A percentile compares a stretch with the other conserved stretches of the same genome.
Conservation (phyloP, 148 eudicot genomes). For the Tetragonia tetragonoides region DNA sequence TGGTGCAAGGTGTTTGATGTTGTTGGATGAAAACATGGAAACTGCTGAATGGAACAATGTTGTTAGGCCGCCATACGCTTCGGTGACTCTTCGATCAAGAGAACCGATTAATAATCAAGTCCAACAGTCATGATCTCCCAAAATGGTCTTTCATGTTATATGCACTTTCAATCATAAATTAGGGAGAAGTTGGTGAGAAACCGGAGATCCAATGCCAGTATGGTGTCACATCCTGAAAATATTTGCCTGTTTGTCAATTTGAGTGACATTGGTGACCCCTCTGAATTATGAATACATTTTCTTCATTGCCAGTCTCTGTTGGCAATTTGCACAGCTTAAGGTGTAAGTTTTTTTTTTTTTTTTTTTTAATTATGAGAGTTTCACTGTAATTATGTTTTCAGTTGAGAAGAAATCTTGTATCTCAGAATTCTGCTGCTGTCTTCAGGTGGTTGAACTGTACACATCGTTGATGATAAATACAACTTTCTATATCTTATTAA, state of each 20-base stretch:
- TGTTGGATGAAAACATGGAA: not conserved
- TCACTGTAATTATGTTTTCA: conserved; percentile 9
- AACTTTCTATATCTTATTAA: not conserved
- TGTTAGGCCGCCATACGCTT: not conserved
- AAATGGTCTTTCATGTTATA: not conserved
- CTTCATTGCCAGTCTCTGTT: conserved; percentile 3
- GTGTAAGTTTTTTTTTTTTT: conserved; percentile 19
- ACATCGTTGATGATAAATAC: not conserved
- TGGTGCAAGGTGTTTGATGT: not conserved
- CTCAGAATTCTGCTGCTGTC: conserved; percentile 13
- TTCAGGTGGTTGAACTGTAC: not conserved
- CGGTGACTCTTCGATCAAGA: not conserved
- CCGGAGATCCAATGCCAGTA: not conserved
- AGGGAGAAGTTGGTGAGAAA: not conserved
- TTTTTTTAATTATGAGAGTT: not conserved
- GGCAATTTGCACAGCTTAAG: conserved; percentile 19
- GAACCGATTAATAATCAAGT: not conserved
- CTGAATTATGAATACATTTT: not conserved
- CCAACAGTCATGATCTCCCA: not conserved
- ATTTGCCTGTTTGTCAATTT: not conserved
- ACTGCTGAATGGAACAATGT: not conserved
- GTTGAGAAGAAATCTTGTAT: conserved; percentile 1
- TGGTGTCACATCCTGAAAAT: not conserved
- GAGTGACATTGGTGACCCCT: conserved; percentile 9
- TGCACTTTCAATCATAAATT: not conserved